Evolutionary conservation across 148 eudicot genomes (phyloP), one percentile per base, ranked within the genome.

Genomic region (Rhododendron williamsianum): DNA sequence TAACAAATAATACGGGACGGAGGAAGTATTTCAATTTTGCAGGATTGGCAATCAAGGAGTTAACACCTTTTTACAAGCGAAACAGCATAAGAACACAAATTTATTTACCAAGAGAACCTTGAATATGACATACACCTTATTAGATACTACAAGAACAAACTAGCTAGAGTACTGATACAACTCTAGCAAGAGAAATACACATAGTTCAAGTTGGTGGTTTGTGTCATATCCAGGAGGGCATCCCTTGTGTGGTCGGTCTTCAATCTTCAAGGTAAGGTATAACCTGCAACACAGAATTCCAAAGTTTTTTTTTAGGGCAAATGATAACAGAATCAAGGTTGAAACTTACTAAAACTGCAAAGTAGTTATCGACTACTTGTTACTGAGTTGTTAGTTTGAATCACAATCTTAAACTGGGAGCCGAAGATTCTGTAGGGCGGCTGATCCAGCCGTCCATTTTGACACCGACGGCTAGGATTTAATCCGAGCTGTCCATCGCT

Each of bases 191-290:
- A 74, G 23, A 2, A 18, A 74, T 19, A 74, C 76, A 71, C 13
- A n/a, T 4, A 60, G 67, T 11, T 13, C 38, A 27, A 72, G 78
- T 46, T 3, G 8, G n/a, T 74, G 78, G 9, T 74, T 38, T 74
- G 78, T 38, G 78, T 16, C 77, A 15, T 73, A 33, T 35, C 78
- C 78, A 18, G 46, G 45, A 38, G 48, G 46, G 25, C 43, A 74
- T 74, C 11, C 16, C 76, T 69, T 69, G 74, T 27, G 36, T 13
- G 18, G 21, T 73, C 77, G 18, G 21, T 73, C 77, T 73, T 73
- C 78, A 35, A 73, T 73, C 78, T 19, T 74, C 78, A 74, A 16
- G 78, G 78, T 3, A 74, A 38, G 78, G 78, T 74, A 36, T 74
- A 74, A 74, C 10, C 78, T 74, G 78, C 78, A 35, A 38, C 2